A percentile compares a stretch with the other conserved stretches of the same genome.
These are phyloP conservation scores for Digitaria exilis DNA, from an alignment of 202 grass and related monocot genomes.

Conservation along the genomic window DNA sequence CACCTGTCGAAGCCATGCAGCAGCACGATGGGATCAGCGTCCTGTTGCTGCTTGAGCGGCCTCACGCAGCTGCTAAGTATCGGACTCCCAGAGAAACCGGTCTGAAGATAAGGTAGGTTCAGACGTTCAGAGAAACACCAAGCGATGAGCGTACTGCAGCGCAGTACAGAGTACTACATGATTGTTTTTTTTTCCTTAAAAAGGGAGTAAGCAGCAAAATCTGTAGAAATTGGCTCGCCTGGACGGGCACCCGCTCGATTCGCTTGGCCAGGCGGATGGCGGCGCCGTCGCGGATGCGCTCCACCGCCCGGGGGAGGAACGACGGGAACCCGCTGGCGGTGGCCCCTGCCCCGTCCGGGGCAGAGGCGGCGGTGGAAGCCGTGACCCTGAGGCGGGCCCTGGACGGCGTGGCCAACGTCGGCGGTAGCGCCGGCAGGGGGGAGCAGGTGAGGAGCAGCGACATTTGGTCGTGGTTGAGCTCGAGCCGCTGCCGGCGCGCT, in stretches of 20 bases:
- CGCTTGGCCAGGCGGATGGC: constrained; percentile 66
- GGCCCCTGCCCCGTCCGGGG: background rate
- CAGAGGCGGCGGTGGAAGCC: constrained; percentile 29
- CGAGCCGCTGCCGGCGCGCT: constrained; percentile 5
- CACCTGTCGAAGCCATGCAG: constrained; percentile 98
- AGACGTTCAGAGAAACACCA: background rate
- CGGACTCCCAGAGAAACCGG: constrained; percentile 48
- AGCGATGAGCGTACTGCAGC: background rate
- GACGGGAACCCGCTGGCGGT: constrained; percentile 47
- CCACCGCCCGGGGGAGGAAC: constrained; percentile 77
- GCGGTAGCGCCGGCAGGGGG: constrained; percentile 17
- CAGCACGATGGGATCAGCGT: constrained; percentile 71
- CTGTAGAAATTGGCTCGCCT: constrained; percentile 42
- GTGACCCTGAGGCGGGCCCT: constrained; percentile 33
- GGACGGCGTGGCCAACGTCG: background rate
- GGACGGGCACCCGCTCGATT: constrained; percentile 73
- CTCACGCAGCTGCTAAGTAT: constrained; percentile 94
- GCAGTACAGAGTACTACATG: background rate
- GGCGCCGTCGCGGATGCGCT: constrained; percentile 65
- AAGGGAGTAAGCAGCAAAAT: background rate
- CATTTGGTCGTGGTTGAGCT: constrained; percentile 29
- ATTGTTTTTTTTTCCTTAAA: too few relatives aligned
- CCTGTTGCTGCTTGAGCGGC: constrained; percentile 58
- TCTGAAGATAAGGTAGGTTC: constrained; percentile 47
- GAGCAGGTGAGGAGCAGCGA: constrained; percentile 36